Base-by-base conservation (phyloP, 179 eudicot species). In the Camellia oleifera region DNA sequence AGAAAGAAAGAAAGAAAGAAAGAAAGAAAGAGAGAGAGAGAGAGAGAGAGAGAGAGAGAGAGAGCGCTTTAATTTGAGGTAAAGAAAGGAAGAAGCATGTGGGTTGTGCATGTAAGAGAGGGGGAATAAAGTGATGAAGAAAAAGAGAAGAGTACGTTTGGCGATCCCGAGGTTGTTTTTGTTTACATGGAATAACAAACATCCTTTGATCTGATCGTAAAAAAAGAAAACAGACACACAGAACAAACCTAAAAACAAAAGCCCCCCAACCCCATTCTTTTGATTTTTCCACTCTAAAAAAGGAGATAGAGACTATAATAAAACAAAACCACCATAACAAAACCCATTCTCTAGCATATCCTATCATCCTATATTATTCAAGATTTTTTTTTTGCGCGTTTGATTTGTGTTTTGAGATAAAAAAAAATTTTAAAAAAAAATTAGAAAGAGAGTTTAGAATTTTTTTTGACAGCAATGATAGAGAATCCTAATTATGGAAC, bases 141-240 rank as follows among this genome's bases (percentile, higher is more conserved):
- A 1, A 74, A 56, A 44, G 20, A 18, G 52, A 17, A 32, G 32
- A 32, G 2, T 61, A 44, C 48, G 53, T 73, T 32, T 50, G 46
- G 56, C 73, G 72, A 80, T 80, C 82, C 82, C 82, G 58, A 80
- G 74, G 82, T 57, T 14, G 82, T 54, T 32, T 32, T 32, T 1
- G 32, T 32, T 40, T 14, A 74, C 65, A 73, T 12, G 50, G 54
- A 48, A 14, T 52, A 46, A 14, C 64, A 53, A 46, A 44, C 71
- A 62, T 76, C 58, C 82, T 80, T 73, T 10, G 82, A 73, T 80
- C 78, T 53, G 82, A 74, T 72, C 78, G 45, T 52, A 32, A 48
- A 61, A 71, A 60, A 64, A 73, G 65, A 40, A n/a, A 73, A 15
- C 23, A 79, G 26, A 79, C 58, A 60, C 65, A 53, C 54, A 72